phyloP scores from a whole-genome alignment of 306 rosid species.

The Sophora flavescens region DNA sequence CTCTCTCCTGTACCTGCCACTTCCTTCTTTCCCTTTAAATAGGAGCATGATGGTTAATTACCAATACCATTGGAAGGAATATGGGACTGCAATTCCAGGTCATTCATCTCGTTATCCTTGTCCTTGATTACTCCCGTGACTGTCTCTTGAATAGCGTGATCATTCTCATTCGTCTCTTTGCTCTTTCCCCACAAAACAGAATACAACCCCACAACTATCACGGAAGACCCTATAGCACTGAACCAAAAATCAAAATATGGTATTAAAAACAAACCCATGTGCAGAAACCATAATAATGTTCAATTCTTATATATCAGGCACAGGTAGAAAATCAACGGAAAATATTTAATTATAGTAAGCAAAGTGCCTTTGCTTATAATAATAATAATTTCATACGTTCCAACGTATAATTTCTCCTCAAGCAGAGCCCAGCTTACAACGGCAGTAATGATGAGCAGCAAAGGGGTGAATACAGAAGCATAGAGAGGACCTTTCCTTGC shows the following conservation, averaged over 20 bases:
- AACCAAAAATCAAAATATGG: slow-evolving; percentile 31
- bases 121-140: slow-evolving; percentile 30
- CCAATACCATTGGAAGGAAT: slow-evolving; percentile 20
- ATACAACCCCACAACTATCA: slow-evolving; percentile 71
- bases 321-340: not conserved
- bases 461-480: slow-evolving; percentile 75
- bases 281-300: not conserved
- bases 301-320: not conserved
- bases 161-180: slow-evolving; percentile 51
- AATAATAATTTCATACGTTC: slow-evolving; percentile 73
- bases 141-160: not conserved
- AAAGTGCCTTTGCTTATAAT: too few species aligned
- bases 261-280: not conserved
- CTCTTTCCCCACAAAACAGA: slow-evolving; percentile 79
- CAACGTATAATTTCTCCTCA: slow-evolving; percentile 60
- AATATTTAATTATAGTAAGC: not conserved
- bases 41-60: not conserved
- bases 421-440: slow-evolving; percentile 77
- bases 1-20: too few species aligned
- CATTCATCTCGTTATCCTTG: slow-evolving; percentile 12
- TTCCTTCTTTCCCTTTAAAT: not conserved
- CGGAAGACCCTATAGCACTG: slow-evolving; percentile 50
- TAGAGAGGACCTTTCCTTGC: slow-evolving; percentile 81
- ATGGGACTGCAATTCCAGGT: slow-evolving; percentile 45
- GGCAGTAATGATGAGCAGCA: slow-evolving; percentile 68